A percentile compares a stretch with the other conserved stretches of the same genome.
Conservation (phyloP, 192 early-diverging fungal genomes). For the Coemansia sp. region DNA sequence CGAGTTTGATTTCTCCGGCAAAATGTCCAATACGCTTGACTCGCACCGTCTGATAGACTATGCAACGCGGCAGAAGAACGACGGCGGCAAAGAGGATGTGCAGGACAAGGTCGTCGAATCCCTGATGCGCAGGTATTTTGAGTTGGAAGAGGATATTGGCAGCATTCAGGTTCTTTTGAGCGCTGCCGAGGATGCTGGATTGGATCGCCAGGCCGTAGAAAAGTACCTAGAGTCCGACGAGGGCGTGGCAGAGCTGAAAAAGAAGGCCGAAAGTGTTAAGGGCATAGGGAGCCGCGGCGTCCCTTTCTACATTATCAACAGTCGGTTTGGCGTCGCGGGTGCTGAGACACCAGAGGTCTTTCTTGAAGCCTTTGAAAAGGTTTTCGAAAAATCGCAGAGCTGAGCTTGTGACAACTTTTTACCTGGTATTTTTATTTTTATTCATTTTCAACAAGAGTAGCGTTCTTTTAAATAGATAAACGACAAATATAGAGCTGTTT, state of each 20-base stretch:
- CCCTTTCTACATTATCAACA: constrained; percentile 67
- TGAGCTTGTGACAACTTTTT: neutral
- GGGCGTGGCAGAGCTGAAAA: constrained; percentile 55
- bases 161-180: constrained; percentile 60
- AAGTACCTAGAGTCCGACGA: constrained; percentile 60
- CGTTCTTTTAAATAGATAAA: neutral
- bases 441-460: neutral
- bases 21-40: constrained; percentile 64
- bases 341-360: constrained; percentile 68
- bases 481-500: neutral
- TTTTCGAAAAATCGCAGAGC: constrained; percentile 15
- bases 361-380: constrained; percentile 59
- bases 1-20: constrained; percentile 63
- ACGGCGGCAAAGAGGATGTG: constrained; percentile 31
- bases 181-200: constrained; percentile 61
- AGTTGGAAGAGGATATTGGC: constrained; percentile 66
- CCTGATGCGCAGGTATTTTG: constrained; percentile 71
- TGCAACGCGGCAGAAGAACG: constrained; percentile 27
- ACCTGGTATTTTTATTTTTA: neutral
- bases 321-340: constrained; percentile 65
- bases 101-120: constrained; percentile 63
- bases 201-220: constrained; percentile 55
- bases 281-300: constrained; percentile 64
- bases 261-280: constrained; percentile 49
- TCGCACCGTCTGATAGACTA: constrained; percentile 68